Conservation (phyloP, 805 yeast genomes). For the Ogataea henricii region DNA sequence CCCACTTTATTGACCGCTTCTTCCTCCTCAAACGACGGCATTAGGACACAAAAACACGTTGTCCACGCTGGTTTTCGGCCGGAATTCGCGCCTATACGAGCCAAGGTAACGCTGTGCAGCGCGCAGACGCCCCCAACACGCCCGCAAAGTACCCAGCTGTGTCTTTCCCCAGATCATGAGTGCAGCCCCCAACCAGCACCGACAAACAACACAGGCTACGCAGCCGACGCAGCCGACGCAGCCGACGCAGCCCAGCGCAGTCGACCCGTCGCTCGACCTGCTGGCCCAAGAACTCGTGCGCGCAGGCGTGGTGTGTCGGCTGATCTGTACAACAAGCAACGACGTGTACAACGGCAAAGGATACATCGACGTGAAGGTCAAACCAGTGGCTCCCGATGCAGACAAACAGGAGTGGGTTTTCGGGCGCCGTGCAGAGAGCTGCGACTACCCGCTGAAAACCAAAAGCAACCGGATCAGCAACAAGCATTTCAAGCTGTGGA, state of each 20-base stretch:
- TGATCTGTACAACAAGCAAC: slow-evolving; percentile 35
- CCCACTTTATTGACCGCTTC: background rate
- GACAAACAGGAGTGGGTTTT: slow-evolving; percentile 42
- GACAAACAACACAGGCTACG: slow-evolving; percentile 10
- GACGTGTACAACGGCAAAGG: slow-evolving; percentile 25
- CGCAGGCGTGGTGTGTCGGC: slow-evolving; percentile 38
- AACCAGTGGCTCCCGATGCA: slow-evolving; percentile 12
- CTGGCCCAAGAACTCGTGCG: slow-evolving; percentile 30
- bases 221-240: slow-evolving; percentile 36
- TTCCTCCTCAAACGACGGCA: background rate
- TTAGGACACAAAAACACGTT: background rate
- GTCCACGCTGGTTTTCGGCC: background rate
- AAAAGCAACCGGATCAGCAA: slow-evolving; percentile 71
- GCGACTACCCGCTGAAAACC: slow-evolving; percentile 63
- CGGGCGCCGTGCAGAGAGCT: slow-evolving; percentile 65
- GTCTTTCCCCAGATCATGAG: slow-evolving; percentile 2
- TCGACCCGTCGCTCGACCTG: slow-evolving; percentile 28
- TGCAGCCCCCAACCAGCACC: background rate
- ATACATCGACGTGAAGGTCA: slow-evolving; percentile 35
- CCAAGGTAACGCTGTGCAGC: background rate
- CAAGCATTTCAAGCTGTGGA: slow-evolving; percentile 68
- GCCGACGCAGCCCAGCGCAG: slow-evolving; percentile 40
- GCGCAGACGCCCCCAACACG: background rate
- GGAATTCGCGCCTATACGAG: background rate
- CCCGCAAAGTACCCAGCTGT: background rate